phyloP scores from a whole-genome alignment of 768 basidiomycete species.

The Fistulinella prunicolor region DNA sequence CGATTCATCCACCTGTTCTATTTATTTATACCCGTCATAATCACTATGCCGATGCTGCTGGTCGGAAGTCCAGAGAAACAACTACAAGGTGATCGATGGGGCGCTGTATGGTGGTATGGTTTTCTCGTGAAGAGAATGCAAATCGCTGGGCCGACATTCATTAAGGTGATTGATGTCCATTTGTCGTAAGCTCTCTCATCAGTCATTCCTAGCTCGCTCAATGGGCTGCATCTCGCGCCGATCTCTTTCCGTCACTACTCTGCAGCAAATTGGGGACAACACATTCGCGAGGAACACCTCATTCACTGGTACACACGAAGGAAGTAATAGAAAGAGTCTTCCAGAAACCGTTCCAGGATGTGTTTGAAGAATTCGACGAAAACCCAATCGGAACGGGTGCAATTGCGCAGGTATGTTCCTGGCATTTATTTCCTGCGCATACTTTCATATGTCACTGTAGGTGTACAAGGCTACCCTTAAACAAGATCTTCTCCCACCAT shows the following conservation, averaged over 20 bases:
- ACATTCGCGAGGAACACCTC: constrained; percentile 85
- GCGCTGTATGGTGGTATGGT: constrained; percentile 97
- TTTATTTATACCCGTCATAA: constrained; percentile 85
- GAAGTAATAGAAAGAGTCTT: constrained; percentile 82
- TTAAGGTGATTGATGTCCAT: constrained; percentile 62
- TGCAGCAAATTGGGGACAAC: constrained; percentile 82
- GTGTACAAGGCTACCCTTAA: constrained; percentile 89
- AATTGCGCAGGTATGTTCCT: constrained; percentile 72
- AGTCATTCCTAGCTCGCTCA: constrained; percentile 70
- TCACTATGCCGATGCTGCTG: constrained; percentile 81
- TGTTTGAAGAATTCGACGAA: constrained; percentile 88
- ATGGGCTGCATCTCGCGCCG: constrained; percentile 96
- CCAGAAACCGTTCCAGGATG: constrained; percentile 75
- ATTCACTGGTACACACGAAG: constrained; percentile 77
- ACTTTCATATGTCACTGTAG: constrained; percentile 32
- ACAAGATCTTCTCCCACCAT: constrained; percentile 78
- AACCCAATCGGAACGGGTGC: constrained; percentile 95
- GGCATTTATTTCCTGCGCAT: constrained; percentile 3
- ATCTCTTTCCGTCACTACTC: constrained; percentile 84
- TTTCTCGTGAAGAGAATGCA: constrained; percentile 88
- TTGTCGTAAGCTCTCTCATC: constrained; percentile 7
- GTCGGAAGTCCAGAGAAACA: constrained; percentile 53
- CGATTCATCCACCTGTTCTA: constrained; percentile 81
- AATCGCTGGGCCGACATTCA: constrained; percentile 93
- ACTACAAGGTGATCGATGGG: constrained; percentile 79